These are phyloP conservation scores for Botrytis hyacinthi DNA, from an alignment of 2,329 filamentous ascomycete species.

Conservation along the genomic window DNA sequence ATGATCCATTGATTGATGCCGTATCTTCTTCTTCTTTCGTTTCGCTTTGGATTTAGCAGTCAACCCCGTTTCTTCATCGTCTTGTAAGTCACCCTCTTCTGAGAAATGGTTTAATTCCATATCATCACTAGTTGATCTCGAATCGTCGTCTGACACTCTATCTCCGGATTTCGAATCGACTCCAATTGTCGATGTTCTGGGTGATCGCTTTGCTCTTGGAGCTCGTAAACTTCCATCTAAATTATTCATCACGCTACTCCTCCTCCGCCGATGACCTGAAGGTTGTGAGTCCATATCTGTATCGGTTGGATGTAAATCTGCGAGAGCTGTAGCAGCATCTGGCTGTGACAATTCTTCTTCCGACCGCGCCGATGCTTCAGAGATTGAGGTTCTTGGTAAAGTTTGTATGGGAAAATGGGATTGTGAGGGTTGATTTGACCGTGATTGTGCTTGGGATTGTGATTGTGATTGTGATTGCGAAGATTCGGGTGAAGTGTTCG, in stretches of 20 bases:
- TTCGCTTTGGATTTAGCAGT: slow-evolving; percentile 70
- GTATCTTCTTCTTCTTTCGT: slow-evolving; percentile 63
- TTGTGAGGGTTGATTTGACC: neutral
- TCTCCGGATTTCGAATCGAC: slow-evolving; percentile 29
- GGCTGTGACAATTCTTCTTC: slow-evolving; percentile 27
- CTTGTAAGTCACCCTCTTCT: slow-evolving; percentile 70
- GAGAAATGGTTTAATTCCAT: slow-evolving; percentile 57
- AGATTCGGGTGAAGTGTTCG: slow-evolving; percentile 1
- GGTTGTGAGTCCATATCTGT: slow-evolving; percentile 30
- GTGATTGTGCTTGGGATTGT: neutral
- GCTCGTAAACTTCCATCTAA: slow-evolving; percentile 24
- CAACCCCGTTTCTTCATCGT: slow-evolving; percentile 88
- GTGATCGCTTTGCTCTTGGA: slow-evolving; percentile 22
- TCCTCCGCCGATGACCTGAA: slow-evolving; percentile 37
- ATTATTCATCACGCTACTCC: slow-evolving; percentile 37
- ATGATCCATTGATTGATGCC: slow-evolving; percentile 68
- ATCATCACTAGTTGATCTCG: slow-evolving; percentile 45
- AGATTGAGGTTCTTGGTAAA: slow-evolving; percentile 25
- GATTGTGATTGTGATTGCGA: neutral
- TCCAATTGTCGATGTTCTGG: slow-evolving; percentile 25
- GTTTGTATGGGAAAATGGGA: slow-evolving; percentile 24
- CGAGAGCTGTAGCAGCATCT: slow-evolving; percentile 31
- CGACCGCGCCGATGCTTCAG: slow-evolving; percentile 23
- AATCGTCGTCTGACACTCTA: slow-evolving; percentile 33
- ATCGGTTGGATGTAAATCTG: slow-evolving; percentile 27